Conservation (phyloP, 441 rosid species). For the Breynia disticha region DNA sequence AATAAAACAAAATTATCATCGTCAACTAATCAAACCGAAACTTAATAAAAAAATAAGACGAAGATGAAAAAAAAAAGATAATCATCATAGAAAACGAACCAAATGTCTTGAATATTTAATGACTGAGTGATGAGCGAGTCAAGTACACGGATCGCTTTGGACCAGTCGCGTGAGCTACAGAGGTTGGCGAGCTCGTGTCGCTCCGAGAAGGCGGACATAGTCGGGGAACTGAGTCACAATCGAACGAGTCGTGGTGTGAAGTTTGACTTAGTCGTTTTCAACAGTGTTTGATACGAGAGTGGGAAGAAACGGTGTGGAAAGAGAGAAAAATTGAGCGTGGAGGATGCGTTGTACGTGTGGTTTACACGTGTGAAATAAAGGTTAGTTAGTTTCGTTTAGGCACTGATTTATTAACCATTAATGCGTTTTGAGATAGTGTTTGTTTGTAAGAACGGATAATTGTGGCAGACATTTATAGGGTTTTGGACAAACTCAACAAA, state of each 20-base stretch:
- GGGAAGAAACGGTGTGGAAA: constrained; percentile 7
- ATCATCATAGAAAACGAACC: constrained; percentile 33
- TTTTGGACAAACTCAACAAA: too few relatives aligned
- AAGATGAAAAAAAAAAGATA: constrained; percentile 11
- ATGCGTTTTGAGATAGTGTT: too few relatives aligned
- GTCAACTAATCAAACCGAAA: background rate
- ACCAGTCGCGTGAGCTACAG: constrained; percentile 84
- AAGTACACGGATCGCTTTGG: constrained; percentile 92
- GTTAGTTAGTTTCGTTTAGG: too few relatives aligned
- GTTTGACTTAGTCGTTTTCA: background rate
- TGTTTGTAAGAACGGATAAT: too few relatives aligned
- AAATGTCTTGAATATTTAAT: constrained; percentile 61
- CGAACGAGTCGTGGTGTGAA: constrained; percentile 3
- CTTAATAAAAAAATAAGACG: too few relatives aligned
- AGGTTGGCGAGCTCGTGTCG: constrained; percentile 81
- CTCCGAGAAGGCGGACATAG: constrained; percentile 45
- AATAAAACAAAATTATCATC: constrained; percentile 6
- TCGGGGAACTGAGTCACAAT: constrained; percentile 6
- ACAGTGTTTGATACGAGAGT: too few relatives aligned
- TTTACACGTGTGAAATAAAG: constrained; percentile 12
- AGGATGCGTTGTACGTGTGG: constrained; percentile 11
- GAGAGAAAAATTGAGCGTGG: constrained; percentile 8
- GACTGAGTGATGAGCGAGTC: constrained; percentile 76
- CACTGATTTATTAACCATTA: too few relatives aligned
- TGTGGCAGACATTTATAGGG: too few relatives aligned